Evolutionary conservation across 2,329 filamentous ascomycete genomes (phyloP).

Genomic region (Grosmannia clavigera): DNA sequence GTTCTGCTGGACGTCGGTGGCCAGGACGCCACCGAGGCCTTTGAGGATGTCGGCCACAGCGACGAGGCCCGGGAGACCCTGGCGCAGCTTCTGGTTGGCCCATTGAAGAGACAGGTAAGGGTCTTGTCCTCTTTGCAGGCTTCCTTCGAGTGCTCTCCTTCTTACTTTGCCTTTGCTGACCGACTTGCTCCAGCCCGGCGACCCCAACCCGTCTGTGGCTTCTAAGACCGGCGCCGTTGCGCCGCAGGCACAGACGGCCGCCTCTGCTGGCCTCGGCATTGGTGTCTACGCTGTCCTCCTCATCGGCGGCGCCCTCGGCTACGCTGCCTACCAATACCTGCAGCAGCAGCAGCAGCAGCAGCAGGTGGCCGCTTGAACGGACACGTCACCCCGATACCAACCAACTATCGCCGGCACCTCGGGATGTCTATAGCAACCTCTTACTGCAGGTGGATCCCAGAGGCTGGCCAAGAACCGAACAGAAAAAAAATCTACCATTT

Average conservation of each 20-base stretch:
- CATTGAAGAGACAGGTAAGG: constrained; percentile 67
- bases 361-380: background rate
- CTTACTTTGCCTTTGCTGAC: background rate
- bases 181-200: constrained; percentile 46
- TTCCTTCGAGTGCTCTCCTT: background rate
- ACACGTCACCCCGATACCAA: background rate
- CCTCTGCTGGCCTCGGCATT: constrained; percentile 52
- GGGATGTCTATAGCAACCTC: background rate
- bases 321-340: constrained; percentile 75
- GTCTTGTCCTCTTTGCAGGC: background rate
- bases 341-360: constrained; percentile 36
- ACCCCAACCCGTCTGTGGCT: constrained; percentile 57
- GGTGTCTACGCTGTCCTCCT: constrained; percentile 73
- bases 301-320: constrained; percentile 64
- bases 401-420: background rate
- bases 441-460: background rate
- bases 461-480: background rate
- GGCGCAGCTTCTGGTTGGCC: constrained; percentile 60
- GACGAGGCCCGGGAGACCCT: constrained; percentile 96
- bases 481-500: background rate
- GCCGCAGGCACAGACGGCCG: constrained; percentile 32
- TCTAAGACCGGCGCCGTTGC: constrained; percentile 34
- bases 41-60: constrained; percentile 98
- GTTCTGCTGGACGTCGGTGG: constrained; percentile 92
- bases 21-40: constrained; percentile 93